Conservation (phyloP, 352 stramenopile species). For the Globisporangium parvum region DNA sequence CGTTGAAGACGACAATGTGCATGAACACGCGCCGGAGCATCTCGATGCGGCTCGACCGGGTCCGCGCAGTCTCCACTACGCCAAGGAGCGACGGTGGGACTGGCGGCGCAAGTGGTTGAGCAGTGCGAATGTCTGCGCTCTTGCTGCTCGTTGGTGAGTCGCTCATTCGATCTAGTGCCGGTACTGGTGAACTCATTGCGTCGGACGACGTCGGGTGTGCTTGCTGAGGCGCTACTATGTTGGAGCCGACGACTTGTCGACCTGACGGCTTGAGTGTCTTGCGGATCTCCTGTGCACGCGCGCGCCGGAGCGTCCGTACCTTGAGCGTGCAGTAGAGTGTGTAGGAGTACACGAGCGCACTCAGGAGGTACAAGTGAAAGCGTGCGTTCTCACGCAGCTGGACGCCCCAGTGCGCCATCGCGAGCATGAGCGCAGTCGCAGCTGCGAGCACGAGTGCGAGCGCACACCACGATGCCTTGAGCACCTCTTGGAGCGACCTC, state of each 20-base stretch:
- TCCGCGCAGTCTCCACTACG: neutral
- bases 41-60: neutral
- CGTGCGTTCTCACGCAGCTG: conserved; percentile 4
- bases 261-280: neutral
- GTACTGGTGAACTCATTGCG: neutral
- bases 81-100: no score
- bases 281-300: neutral
- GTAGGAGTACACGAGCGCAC: conserved; percentile 5
- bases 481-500: conserved; percentile 1
- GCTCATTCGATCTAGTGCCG: neutral
- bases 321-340: conserved; percentile 1
- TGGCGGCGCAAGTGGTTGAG: no score
- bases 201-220: neutral
- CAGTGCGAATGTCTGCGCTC: neutral
- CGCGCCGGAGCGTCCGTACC: neutral
- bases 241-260: neutral
- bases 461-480: conserved; percentile 6
- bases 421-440: neutral
- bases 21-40: neutral
- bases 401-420: neutral
- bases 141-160: neutral
- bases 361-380: conserved; percentile 8
- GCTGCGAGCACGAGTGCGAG: conserved; percentile 1
- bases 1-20: conserved; percentile 12
- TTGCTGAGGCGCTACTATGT: neutral